Percentiles rank a stretch among this genome's conserved stretches.
These are phyloP conservation scores for Sarocladium strictum DNA, from an alignment of 2,329 filamentous ascomycete species.

Conservation along the genomic window DNA sequence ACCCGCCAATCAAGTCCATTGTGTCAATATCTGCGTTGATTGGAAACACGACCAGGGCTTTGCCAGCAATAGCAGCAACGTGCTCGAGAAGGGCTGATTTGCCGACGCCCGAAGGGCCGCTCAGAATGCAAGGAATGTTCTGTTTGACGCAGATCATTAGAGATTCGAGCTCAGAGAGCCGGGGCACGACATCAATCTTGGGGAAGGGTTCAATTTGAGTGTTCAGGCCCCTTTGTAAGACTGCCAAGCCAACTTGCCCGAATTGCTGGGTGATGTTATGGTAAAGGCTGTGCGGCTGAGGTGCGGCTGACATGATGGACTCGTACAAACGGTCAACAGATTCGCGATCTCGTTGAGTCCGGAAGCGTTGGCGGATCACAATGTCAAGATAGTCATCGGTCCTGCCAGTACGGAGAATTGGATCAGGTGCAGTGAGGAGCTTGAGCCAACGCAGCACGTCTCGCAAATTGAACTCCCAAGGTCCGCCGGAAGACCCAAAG, in stretches of 20 bases:
- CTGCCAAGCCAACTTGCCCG: slow-evolving; percentile 76
- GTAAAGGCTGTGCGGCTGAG: slow-evolving; percentile 57
- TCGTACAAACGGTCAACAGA: slow-evolving; percentile 62
- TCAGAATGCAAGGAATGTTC: slow-evolving; percentile 82
- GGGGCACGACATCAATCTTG: slow-evolving; percentile 42
- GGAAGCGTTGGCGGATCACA: slow-evolving; percentile 83
- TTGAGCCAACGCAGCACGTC: slow-evolving; percentile 86
- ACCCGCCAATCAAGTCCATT: slow-evolving; percentile 94
- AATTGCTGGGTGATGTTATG: slow-evolving; percentile 60
- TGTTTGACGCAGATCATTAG: slow-evolving; percentile 82
- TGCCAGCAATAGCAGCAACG: slow-evolving; percentile 73
- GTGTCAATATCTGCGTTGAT: slow-evolving; percentile 95
- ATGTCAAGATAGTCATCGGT: slow-evolving; percentile 68
- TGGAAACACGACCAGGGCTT: slow-evolving; percentile 72
- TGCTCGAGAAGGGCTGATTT: slow-evolving; percentile 78
- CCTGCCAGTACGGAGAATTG: slow-evolving; percentile 53
- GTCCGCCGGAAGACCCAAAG: slow-evolving; percentile 62
- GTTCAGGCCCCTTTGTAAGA: slow-evolving; percentile 55
- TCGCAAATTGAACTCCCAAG: slow-evolving; percentile 94
- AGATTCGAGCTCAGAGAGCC: slow-evolving; percentile 73
- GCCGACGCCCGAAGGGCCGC: slow-evolving; percentile 77
- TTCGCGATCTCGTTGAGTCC: slow-evolving; percentile 60
- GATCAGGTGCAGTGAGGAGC: slow-evolving; percentile 45
- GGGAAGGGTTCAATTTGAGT: slow-evolving; percentile 47
- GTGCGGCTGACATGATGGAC: slow-evolving; percentile 50